These are phyloP conservation scores for Elaeagnus macrophylla DNA, from an alignment of 306 rosid species.

Conservation along the genomic window DNA sequence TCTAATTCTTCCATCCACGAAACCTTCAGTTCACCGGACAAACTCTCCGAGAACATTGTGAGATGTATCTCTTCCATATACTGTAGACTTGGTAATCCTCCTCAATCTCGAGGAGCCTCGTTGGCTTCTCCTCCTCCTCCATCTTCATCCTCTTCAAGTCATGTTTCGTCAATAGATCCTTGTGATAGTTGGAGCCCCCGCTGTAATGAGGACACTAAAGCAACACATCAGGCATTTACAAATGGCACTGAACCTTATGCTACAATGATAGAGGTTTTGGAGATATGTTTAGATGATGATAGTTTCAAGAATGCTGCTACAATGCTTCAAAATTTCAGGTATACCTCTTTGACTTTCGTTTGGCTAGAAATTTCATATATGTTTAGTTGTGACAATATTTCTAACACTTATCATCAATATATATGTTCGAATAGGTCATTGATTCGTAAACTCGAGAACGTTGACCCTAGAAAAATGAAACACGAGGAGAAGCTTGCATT, in stretches of 20 bases:
- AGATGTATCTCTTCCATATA: conserved; percentile 37
- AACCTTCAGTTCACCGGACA: conserved; percentile 20
- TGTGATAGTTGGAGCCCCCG: conserved; percentile 31
- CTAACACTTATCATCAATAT: not conserved
- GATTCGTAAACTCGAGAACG: conserved; percentile 29
- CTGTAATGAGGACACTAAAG: conserved; percentile 12
- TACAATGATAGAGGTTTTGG: conserved; percentile 25
- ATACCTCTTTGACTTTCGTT: too few relatives aligned
- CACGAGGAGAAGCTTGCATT: conserved; percentile 36
- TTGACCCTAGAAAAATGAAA: conserved; percentile 28
- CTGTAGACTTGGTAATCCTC: conserved; percentile 24
- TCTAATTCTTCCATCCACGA: conserved; percentile 8
- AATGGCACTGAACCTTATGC: conserved; percentile 10
- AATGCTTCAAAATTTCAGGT: conserved; percentile 32
- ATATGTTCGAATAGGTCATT: conserved; percentile 20
- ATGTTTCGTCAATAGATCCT: conserved; percentile 22
- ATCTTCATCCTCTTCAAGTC: conserved; percentile 24
- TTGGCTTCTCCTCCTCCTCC: conserved; percentile 25
- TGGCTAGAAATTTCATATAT: too few relatives aligned
- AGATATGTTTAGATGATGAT: conserved; percentile 22
- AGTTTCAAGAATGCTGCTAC: conserved; percentile 23
- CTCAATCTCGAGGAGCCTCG: conserved; percentile 11
- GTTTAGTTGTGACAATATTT: not conserved
- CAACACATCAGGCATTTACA: conserved; percentile 1
- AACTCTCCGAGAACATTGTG: conserved; percentile 30